These are phyloP conservation scores for Tulasnella sp. DNA, from an alignment of 768 basidiomycete genomes.

Conservation along the genomic window DNA sequence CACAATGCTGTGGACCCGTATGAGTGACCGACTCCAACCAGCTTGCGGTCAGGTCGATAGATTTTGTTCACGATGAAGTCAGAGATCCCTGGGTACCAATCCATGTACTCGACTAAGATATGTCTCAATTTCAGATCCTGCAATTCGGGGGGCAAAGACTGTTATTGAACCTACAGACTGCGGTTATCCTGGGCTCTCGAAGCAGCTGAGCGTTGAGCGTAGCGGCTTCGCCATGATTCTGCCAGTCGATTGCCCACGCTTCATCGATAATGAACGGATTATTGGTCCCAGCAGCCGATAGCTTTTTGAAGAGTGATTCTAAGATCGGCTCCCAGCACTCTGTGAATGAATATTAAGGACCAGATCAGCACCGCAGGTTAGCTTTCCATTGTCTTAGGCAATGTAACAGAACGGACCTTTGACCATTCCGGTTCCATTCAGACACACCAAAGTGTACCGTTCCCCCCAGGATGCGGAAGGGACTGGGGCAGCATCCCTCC, in stretches of 20 bases:
- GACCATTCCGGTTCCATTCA: too few relatives aligned
- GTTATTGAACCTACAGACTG: not conserved
- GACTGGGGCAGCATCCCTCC: not conserved
- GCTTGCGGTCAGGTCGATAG: not conserved
- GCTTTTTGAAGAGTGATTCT: not conserved
- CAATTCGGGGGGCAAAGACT: too few relatives aligned
- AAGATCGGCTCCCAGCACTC: conserved; percentile 3
- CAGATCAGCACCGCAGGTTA: too few relatives aligned
- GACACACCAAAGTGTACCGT: too few relatives aligned
- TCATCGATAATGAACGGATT: not conserved
- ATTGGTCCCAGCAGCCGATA: too few relatives aligned
- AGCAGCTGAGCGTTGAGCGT: not conserved
- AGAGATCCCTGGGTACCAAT: not conserved
- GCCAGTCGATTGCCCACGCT: conserved; percentile 3
- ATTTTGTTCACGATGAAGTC: not conserved
- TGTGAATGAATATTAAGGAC: not conserved
- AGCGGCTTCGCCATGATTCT: conserved; percentile 2
- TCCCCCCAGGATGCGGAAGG: not conserved
- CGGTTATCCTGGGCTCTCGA: too few relatives aligned
- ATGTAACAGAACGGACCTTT: too few relatives aligned
- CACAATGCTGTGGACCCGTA: not conserved
- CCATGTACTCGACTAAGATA: not conserved
- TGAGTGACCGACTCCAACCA: not conserved
- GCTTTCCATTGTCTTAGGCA: too few relatives aligned
- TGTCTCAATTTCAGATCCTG: too few relatives aligned